These are phyloP conservation scores for Typha latifolia DNA, from an alignment of 176 grass and related monocot species.

Conservation along the genomic window DNA sequence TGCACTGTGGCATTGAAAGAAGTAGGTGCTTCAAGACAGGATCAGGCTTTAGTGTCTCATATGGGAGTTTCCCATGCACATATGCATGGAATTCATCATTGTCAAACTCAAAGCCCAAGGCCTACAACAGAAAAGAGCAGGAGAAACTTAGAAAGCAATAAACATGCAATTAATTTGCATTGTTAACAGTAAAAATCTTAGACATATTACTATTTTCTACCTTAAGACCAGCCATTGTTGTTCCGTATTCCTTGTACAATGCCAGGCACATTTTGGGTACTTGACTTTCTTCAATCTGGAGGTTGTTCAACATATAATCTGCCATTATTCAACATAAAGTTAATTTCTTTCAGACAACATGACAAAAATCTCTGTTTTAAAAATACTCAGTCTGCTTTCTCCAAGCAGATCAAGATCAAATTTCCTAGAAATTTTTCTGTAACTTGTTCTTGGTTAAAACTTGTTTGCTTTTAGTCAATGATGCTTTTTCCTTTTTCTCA, in stretches of 20 bases:
- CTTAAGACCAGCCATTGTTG: conserved; percentile 94
- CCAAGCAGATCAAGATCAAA: not conserved
- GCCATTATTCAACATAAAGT: conserved; percentile 12
- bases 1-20: conserved; percentile 77
- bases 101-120: conserved; percentile 61
- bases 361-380: no score
- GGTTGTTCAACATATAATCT: conserved; percentile 81
- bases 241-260: conserved; percentile 85
- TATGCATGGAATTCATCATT: conserved; percentile 74
- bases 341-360: not conserved
- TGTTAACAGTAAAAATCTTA: not conserved
- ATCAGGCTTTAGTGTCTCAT: conserved; percentile 68
- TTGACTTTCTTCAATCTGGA: conserved; percentile 53
- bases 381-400: no score
- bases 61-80: conserved; percentile 71
- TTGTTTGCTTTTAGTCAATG: no score
- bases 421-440: no score
- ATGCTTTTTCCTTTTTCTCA: no score
- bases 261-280: conserved; percentile 82
- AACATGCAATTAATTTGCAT: not conserved
- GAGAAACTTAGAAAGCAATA: not conserved
- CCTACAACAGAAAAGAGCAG: conserved; percentile 6
- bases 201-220: conserved; percentile 7
- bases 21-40: conserved; percentile 60
- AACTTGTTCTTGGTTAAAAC: no score